Conservation (phyloP, 2,329 filamentous ascomycete genomes). For the Nemania bipapillata region DNA sequence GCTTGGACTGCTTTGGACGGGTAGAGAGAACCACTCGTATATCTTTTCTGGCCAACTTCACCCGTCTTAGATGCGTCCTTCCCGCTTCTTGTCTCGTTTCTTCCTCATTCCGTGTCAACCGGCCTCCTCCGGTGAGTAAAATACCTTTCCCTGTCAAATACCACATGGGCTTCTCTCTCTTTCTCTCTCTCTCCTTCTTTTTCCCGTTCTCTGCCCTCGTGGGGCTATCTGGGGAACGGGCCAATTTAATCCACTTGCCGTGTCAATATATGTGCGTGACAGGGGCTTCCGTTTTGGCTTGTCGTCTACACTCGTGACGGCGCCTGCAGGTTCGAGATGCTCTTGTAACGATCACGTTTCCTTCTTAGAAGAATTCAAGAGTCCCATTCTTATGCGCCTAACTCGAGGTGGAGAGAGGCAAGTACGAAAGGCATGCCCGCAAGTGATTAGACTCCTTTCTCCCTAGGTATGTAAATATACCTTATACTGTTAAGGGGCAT, state of each 20-base stretch:
- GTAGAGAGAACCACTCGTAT: constrained; percentile 18
- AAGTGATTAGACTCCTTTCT: neutral
- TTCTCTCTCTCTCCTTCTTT: too few relatives aligned
- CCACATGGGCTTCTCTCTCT: neutral
- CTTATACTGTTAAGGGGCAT: constrained; percentile 1
- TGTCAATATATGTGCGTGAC: constrained; percentile 26
- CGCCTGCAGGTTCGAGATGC: constrained; percentile 25
- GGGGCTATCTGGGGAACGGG: constrained; percentile 20
- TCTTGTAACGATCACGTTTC: constrained; percentile 21
- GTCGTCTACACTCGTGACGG: constrained; percentile 23
- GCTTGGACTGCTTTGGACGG: constrained; percentile 17
- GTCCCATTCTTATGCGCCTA: constrained; percentile 13
- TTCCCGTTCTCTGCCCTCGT: neutral
- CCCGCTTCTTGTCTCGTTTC: constrained; percentile 22
- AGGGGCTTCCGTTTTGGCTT: constrained; percentile 18
- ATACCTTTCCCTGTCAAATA: constrained; percentile 9
- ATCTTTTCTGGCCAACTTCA: constrained; percentile 11
- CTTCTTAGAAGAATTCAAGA: constrained; percentile 4
- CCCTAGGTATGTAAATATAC: neutral
- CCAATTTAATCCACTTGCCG: constrained; percentile 18
- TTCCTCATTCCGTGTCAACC: constrained; percentile 7
- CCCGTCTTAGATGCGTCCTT: constrained; percentile 16
- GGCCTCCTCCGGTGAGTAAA: constrained; percentile 12
- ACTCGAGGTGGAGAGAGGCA: constrained; percentile 12
- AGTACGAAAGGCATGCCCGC: neutral